phyloP scores from a whole-genome alignment of 1,284 basidiomycete species.

The Trichosporon ovoides region DNA sequence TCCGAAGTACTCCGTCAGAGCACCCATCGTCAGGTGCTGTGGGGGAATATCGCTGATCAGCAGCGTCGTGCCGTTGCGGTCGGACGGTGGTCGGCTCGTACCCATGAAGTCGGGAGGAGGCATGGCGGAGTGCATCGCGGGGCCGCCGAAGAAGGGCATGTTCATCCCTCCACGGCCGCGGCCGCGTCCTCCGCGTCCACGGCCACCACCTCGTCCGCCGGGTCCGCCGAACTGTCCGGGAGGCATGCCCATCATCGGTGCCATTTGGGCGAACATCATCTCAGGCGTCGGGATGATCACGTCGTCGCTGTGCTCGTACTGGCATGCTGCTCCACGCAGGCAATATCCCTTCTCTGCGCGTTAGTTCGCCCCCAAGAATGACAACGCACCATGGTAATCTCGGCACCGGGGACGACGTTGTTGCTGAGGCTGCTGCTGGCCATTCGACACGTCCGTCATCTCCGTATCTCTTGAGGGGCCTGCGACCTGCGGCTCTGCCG shows the following conservation, averaged over 20 bases:
- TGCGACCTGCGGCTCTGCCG: not conserved
- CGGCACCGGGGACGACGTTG: constrained; percentile 54
- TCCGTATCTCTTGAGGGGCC: not conserved
- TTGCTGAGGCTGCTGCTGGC: constrained; percentile 17
- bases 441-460: constrained; percentile 5
- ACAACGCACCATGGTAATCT: constrained; percentile 77
- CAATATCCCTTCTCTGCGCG: constrained; percentile 78
- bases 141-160: constrained; percentile 21
- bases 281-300: constrained; percentile 51
- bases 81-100: constrained; percentile 37
- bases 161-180: constrained; percentile 46
- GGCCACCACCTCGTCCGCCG: constrained; percentile 50
- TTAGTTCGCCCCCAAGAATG: not conserved
- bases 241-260: constrained; percentile 34
- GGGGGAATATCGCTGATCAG: constrained; percentile 91
- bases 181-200: constrained; percentile 37
- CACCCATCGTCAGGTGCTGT: constrained; percentile 68
- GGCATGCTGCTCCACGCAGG: constrained; percentile 78
- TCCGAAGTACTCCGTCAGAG: constrained; percentile 84
- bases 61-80: constrained; percentile 71
- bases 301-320: constrained; percentile 77
- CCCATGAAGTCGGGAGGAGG: constrained; percentile 14
- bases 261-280: constrained; percentile 46
- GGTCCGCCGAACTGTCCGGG: constrained; percentile 19
- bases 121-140: constrained; percentile 8